These are phyloP conservation scores for Scytalidium lignicola DNA, from an alignment of 2,329 filamentous ascomycete species.

Conservation along the genomic window DNA sequence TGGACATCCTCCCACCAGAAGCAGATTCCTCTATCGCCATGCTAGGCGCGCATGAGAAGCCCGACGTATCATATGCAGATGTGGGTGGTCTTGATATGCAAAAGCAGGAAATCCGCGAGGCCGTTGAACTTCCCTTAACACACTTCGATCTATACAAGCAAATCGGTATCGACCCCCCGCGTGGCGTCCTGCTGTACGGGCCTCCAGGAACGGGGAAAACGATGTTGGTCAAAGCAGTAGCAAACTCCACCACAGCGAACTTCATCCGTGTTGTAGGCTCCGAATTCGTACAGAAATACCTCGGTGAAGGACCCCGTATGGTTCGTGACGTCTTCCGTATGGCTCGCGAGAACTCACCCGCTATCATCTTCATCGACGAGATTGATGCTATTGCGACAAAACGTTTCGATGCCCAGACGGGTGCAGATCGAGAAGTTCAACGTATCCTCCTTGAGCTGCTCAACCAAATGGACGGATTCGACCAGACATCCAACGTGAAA, in stretches of 20 bases:
- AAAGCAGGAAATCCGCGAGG: slow-evolving; percentile 98
- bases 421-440: slow-evolving; percentile 96
- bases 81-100: slow-evolving; percentile 99
- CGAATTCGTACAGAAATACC: slow-evolving; percentile 98
- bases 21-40: slow-evolving; percentile 98
- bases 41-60: slow-evolving; percentile 94
- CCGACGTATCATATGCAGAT: slow-evolving; percentile 95
- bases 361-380: slow-evolving; percentile 99
- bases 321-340: slow-evolving; percentile 98
- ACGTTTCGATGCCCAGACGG: slow-evolving; percentile 97
- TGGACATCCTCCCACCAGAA: slow-evolving; percentile 98
- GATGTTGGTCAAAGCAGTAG: slow-evolving; percentile 96
- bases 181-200: slow-evolving; percentile 92
- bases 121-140: slow-evolving; percentile 91
- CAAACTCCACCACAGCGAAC: slow-evolving; percentile 95
- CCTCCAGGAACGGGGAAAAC: slow-evolving; percentile 96
- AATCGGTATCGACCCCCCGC: slow-evolving; percentile 96
- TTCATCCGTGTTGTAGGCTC: slow-evolving; percentile 98
- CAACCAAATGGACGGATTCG: slow-evolving; percentile 99
- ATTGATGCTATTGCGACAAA: slow-evolving; percentile 99
- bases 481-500: slow-evolving; percentile 98
- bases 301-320: slow-evolving; percentile 97
- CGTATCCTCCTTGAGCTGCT: slow-evolving; percentile 95
- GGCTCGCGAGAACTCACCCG: slow-evolving; percentile 95
- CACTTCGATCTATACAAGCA: slow-evolving; percentile 98